These are phyloP conservation scores for Wallacemonas sp. DNA, from an alignment of 208 protist species.

Conservation along the genomic window DNA sequence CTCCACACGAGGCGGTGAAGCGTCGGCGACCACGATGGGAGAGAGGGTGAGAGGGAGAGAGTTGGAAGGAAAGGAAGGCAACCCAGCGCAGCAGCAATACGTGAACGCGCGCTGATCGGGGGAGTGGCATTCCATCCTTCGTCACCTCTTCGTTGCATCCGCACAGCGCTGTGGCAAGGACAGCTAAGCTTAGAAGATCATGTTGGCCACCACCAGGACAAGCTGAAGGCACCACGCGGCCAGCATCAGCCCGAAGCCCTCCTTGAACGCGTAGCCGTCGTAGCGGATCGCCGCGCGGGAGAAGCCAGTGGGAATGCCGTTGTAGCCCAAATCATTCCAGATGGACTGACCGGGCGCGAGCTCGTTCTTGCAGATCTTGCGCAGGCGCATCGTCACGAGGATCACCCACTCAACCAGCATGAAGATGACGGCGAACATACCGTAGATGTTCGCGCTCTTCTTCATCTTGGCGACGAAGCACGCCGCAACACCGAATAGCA, in stretches of 20 bases:
- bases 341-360: conserved; percentile 21
- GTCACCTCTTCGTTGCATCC: too few relatives aligned
- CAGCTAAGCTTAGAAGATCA: conserved; percentile 22
- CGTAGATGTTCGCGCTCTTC: conserved; percentile 12
- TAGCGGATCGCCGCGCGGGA: conserved; percentile 28
- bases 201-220: conserved; percentile 26
- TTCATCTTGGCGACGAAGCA: conserved; percentile 23
- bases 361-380: conserved; percentile 27
- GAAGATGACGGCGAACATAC: conserved; percentile 26
- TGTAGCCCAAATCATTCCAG: conserved; percentile 43
- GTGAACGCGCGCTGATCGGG: too few relatives aligned
- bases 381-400: conserved; percentile 20
- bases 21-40: too few relatives aligned
- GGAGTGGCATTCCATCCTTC: too few relatives aligned
- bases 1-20: too few relatives aligned
- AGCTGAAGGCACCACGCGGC: conserved; percentile 24
- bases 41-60: too few relatives aligned
- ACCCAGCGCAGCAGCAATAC: too few relatives aligned
- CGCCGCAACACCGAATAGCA: conserved; percentile 28
- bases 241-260: conserved; percentile 37
- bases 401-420: conserved; percentile 34
- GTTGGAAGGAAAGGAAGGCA: too few relatives aligned
- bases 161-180: neutral
- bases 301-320: conserved; percentile 44
- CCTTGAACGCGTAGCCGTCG: conserved; percentile 27